Evolutionary conservation across 352 stramenopile genomes (phyloP).

Genomic region (Aphanomyces cochlioides): DNA sequence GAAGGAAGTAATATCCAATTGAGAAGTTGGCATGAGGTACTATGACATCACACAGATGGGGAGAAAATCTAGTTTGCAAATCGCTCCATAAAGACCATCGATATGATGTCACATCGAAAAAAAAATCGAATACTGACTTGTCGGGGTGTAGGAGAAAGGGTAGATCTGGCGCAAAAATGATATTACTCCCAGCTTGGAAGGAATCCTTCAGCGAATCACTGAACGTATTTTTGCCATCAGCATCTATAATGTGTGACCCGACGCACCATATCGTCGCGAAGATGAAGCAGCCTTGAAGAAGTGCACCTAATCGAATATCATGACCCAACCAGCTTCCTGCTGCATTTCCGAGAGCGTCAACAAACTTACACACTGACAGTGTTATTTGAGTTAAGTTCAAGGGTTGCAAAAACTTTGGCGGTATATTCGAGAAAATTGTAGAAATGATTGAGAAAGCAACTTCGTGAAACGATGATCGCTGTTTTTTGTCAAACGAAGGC

Average conservation of each 20-base stretch:
- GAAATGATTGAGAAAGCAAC: conserved; percentile 9
- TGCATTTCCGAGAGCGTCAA: not conserved
- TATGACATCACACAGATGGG: not conserved
- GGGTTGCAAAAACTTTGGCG: not conserved
- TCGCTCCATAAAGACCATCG: conserved; percentile 6
- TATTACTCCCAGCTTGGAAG: too few relatives aligned
- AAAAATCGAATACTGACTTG: conserved; percentile 15
- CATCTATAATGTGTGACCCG: not conserved
- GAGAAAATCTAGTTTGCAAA: not conserved
- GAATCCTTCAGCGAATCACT: not conserved
- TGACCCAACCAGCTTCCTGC: conserved; percentile 11
- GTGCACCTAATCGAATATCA: not conserved
- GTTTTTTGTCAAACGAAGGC: too few relatives aligned
- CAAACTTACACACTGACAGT: conserved; percentile 6
- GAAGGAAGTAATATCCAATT: not conserved
- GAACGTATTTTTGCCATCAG: not conserved
- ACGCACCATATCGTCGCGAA: conserved; percentile 21
- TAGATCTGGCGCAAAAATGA: not conserved
- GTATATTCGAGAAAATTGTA: not conserved
- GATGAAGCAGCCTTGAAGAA: conserved; percentile 19
- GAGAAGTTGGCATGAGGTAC: not conserved
- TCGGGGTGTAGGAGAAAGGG: not conserved
- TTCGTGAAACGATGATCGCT: not conserved
- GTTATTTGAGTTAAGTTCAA: not conserved
- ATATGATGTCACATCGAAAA: conserved; percentile 1